These are phyloP conservation scores for Laburnicola sp. DNA, from an alignment of 2,329 filamentous ascomycete species.

Conservation along the genomic window DNA sequence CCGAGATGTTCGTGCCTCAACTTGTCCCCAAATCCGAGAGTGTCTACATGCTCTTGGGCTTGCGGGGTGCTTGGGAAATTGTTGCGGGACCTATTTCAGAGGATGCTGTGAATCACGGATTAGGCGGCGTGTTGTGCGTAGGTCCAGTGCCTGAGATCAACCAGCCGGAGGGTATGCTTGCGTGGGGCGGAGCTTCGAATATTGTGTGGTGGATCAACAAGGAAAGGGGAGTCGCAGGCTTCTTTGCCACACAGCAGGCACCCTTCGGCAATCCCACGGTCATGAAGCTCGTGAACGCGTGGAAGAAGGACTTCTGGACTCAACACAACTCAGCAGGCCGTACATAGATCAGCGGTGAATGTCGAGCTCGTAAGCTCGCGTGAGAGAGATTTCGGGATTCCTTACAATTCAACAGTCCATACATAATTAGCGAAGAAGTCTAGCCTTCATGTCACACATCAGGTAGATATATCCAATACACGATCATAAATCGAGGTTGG, in stretches of 20 bases:
- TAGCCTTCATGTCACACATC: too few species aligned
- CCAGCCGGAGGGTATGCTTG: constrained; percentile 10
- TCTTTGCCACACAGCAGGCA: constrained; percentile 18
- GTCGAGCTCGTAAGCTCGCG: too few species aligned
- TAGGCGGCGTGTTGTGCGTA: constrained; percentile 14
- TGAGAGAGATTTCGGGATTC: too few species aligned
- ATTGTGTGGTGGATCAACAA: constrained; percentile 21
- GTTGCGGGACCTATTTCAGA: constrained; percentile 10
- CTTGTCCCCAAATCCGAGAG: background rate
- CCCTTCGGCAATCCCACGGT: constrained; percentile 18
- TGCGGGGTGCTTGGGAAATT: constrained; percentile 5
- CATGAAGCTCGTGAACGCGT: constrained; percentile 13
- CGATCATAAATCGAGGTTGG: too few species aligned
- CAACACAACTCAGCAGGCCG: too few species aligned
- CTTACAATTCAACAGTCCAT: too few species aligned
- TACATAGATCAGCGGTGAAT: too few species aligned
- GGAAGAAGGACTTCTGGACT: constrained; percentile 1
- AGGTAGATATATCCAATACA: too few species aligned
- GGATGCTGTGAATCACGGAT: constrained; percentile 15
- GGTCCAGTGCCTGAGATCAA: constrained; percentile 7
- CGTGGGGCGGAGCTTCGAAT: constrained; percentile 17
- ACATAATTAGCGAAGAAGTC: too few species aligned
- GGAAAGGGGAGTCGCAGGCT: constrained; percentile 14
- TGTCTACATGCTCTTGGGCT: constrained; percentile 4
- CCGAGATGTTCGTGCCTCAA: constrained; percentile 6